These are phyloP conservation scores for Penicillium arizonense DNA, from an alignment of 495 filamentous ascomycete species.

Conservation along the genomic window DNA sequence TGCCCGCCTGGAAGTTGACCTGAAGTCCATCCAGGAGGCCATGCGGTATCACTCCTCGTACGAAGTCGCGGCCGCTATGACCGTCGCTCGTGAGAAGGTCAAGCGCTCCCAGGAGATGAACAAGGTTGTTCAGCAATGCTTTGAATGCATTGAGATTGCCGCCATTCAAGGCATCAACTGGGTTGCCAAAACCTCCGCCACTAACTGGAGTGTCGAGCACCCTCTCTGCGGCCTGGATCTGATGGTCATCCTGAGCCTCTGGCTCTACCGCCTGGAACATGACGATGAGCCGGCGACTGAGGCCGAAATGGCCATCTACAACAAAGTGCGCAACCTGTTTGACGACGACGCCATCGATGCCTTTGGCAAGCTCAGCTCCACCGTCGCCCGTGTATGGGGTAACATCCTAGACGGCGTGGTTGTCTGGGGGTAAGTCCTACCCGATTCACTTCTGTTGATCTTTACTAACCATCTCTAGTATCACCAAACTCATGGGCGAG, in stretches of 20 bases:
- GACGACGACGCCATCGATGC: constrained; percentile 82
- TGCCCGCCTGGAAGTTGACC: constrained; percentile 87
- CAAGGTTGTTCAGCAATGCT: constrained; percentile 96
- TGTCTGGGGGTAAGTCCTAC: constrained; percentile 82
- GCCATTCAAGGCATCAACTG: constrained; percentile 93
- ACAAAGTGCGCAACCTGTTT: constrained; percentile 89
- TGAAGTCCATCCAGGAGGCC: constrained; percentile 94
- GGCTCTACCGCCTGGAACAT: constrained; percentile 98
- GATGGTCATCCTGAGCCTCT: constrained; percentile 97
- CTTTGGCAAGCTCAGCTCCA: constrained; percentile 84
- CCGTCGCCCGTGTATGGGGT: constrained; percentile 93
- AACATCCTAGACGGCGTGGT: constrained; percentile 98
- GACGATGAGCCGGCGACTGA: constrained; percentile 92
- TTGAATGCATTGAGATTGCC: constrained; percentile 96
- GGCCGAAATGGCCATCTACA: constrained; percentile 92
- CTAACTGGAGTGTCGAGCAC: constrained; percentile 99
- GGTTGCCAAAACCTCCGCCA: constrained; percentile 94
- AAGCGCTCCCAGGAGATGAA: constrained; percentile 97
- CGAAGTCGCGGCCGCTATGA: constrained; percentile 96
- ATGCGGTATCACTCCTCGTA: constrained; percentile 95
- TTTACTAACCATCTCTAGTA: constrained; percentile 62
- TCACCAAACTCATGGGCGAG: constrained; percentile 97
- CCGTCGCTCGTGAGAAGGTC: constrained; percentile 84
- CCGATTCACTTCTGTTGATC: not conserved
- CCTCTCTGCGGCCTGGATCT: constrained; percentile 95